phyloP scores from a whole-genome alignment of 1,139 yeast genomes.

The Kazachstania sp. region DNA sequence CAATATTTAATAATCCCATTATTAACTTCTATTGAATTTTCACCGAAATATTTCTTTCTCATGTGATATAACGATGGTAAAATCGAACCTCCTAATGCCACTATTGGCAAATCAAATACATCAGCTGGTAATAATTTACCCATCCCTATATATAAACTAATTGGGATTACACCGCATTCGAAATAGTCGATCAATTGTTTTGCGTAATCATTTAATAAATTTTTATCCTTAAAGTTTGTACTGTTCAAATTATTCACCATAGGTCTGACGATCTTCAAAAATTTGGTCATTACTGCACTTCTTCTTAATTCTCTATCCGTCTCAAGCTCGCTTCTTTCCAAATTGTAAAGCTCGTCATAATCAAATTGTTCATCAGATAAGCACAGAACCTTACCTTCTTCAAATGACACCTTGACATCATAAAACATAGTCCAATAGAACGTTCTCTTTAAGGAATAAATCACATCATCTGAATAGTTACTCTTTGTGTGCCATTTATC shows the following conservation, averaged over 20 bases:
- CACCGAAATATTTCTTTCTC: neutral
- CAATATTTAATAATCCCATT: conserved; percentile 1
- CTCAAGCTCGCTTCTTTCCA: neutral
- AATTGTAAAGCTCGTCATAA: neutral
- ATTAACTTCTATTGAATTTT: neutral
- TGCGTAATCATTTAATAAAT: neutral
- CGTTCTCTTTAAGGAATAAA: neutral
- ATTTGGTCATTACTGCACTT: neutral
- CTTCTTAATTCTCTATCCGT: neutral
- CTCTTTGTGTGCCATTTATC: neutral
- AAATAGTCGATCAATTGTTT: neutral
- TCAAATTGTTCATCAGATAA: neutral
- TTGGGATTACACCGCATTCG: neutral
- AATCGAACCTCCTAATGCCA: neutral
- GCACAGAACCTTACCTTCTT: neutral
- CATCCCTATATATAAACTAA: neutral
- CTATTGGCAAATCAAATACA: neutral
- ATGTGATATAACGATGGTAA: neutral
- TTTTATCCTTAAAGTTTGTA: neutral
- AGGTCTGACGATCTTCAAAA: neutral
- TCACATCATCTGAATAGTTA: neutral
- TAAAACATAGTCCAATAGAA: conserved; percentile 1
- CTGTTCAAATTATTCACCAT: neutral
- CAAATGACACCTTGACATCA: neutral
- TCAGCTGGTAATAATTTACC: neutral